Base-by-base conservation (phyloP, 1,284 basidiomycete genomes). In the Takashimella koratensis region DNA sequence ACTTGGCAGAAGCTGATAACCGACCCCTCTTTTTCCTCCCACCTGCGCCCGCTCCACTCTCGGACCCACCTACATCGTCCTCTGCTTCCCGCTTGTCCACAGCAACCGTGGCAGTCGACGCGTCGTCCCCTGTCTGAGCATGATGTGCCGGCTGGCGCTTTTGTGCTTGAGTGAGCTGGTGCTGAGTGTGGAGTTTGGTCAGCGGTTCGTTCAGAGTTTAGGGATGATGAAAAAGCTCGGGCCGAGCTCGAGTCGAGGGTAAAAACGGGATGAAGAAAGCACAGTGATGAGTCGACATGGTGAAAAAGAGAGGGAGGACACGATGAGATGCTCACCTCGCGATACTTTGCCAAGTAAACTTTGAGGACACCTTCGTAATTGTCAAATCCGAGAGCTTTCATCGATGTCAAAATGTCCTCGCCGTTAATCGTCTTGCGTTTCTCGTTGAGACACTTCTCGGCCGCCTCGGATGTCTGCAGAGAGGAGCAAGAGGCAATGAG, bases 401-500 rank as follows among this genome's bases (percentile, higher is more conserved):
- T 98, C 92, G 54, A 98, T 78, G 77, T 98, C 89, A 59, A 90
- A 83, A 54, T 92, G 83, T 68, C 84, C 89, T 77, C 95, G 91
- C 4, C 92, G 86, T 49, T 95, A 90, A 45, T 94, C 89, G 70
- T 95, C 75, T 98, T 98, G 56, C 88, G 81, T 3, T 98, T 94
- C 76, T 99, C 96, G 66, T 94, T 96, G 57, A 98, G 79, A 69
- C 93, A 96, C 70, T 95, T 97, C 79, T 94, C 95, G 49, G 93
- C 87, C 0, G 90, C 73, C 58, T 75, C 73, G 10, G 68, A 71
- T 21, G 73, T 75, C 73, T 75, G 52, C 3, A 20, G 41, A 16
- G 10, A 30, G 1, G 22, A 45, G 26, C 26, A 23, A 19, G 39
- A 39, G 30, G 13, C 24, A 11, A 39, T 22, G n/a, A 43, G 2